Conservation (phyloP, 495 filamentous ascomycete species). For the Sordaria brevicollis region DNA sequence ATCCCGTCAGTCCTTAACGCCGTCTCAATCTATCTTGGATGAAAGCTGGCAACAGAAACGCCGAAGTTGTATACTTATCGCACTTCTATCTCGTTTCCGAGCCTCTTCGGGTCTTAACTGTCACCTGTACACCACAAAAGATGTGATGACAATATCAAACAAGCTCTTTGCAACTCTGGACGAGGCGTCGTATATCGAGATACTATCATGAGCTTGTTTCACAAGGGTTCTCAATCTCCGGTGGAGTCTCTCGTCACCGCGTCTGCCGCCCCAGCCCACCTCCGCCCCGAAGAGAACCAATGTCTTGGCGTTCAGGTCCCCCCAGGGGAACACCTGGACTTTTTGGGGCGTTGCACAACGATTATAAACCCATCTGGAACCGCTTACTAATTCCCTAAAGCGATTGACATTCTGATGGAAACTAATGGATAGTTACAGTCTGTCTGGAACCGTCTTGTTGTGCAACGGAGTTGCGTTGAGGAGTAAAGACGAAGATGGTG, state of each 20-base stretch:
- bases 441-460: background rate
- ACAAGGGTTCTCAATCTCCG: background rate
- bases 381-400: background rate
- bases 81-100: no score
- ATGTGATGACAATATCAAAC: background rate
- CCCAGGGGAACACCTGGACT: no score
- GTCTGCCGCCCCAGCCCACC: background rate
- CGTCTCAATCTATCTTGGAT: background rate
- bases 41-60: background rate
- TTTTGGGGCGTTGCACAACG: background rate
- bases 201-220: background rate
- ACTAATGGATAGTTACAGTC: background rate
- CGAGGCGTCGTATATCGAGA: background rate
- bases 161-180: no score
- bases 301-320: background rate
- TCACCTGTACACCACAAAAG: background rate
- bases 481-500: background rate
- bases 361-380: background rate
- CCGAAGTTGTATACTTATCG: no score
- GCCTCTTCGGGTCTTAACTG: no score
- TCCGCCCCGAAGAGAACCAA: background rate
- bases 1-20: background rate
- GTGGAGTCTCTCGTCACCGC: background rate
- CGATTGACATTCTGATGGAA: background rate
- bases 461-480: background rate